Conservation (phyloP, 163 green algal species). For the Smithsoniella earleae region DNA sequence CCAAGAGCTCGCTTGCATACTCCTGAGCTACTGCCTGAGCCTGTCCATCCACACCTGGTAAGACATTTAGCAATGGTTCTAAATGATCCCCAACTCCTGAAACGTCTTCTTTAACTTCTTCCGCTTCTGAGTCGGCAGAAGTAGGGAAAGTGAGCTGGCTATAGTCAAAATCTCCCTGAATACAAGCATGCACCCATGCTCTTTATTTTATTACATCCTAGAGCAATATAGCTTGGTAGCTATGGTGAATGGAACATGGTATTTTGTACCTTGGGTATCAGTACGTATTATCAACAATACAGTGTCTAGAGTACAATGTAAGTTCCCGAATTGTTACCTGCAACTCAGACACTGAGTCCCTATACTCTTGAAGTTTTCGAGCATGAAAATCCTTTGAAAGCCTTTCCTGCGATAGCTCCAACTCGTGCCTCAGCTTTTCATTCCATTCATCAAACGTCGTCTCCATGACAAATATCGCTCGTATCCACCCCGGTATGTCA, state of each 20-base stretch:
- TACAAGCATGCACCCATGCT: neutral
- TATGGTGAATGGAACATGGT: too few species aligned
- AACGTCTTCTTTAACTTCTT: neutral
- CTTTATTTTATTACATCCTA: too few species aligned
- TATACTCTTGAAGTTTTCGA: slow-evolving; percentile 17
- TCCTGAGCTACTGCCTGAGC: neutral
- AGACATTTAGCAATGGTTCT: slow-evolving; percentile 3
- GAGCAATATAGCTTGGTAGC: too few species aligned
- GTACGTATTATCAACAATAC: too few species aligned
- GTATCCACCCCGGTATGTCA: slow-evolving; percentile 2
- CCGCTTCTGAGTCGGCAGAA: neutral
- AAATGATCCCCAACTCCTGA: slow-evolving; percentile 7
- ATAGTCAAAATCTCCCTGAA: slow-evolving; percentile 30
- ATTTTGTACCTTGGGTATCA: too few species aligned
- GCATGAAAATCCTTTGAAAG: neutral
- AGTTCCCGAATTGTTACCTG: too few species aligned
- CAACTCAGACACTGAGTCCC: slow-evolving; percentile 20
- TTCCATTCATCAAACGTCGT: slow-evolving; percentile 13
- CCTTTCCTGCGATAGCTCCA: neutral
- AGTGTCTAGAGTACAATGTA: too few species aligned
- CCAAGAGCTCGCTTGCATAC: slow-evolving; percentile 5
- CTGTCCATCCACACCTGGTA: neutral
- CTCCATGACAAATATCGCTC: slow-evolving; percentile 26
- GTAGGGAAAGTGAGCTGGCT: slow-evolving; percentile 19
- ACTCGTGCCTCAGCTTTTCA: neutral